Base-by-base conservation (phyloP, 495 filamentous ascomycete species). In the Talaromyces adpressus region DNA sequence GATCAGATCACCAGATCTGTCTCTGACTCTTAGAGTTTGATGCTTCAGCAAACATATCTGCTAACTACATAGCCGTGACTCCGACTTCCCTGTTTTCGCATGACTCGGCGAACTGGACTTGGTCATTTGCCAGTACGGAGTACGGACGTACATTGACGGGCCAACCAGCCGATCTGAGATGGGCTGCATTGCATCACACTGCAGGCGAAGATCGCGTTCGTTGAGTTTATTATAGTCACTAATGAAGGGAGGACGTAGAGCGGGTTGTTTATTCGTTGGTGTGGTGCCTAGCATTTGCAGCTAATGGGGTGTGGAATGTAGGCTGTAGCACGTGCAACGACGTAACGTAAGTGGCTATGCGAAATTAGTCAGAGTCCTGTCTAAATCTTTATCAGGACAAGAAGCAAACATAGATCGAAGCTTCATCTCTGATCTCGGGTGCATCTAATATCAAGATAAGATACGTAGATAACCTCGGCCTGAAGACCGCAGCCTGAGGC, bases 161-260 rank as follows among this genome's bases (percentile, higher is more conserved):
- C 36, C 23, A 25, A 53, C 23, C 49, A 53, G 49, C 49, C 49
- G 49, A 53, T 53, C 18, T 12, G n/a, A 53, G 49, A 53, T 27
- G 52, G 22, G 12, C 52, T 56, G 52, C 52, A 56, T 56, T 56
- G 52, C 22, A 56, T 56, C 52, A 56, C 52, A 22, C 22, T 56
- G 52, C 52, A 29, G 52, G 6, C 27, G 29, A 6, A 56, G 52
- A 56, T 56, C 52, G 52, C 23, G 52, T 56, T 56, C 16, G 22
- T 27, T 11, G 45, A 49, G 45, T 49, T 49, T 49, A 49, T 49
- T 49, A 9, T 20, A 18, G n/a, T 49, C 45, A 18, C 45, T 18
- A 49, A 49, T 49, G 45, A 49, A 20, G 45, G n/a, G 25, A 32
- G 53, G n/a, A 30, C 7, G 53, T 56, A 18, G 6, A 6, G 18